Evolutionary conservation across 2,329 filamentous ascomycete genomes (phyloP), one percentile per base, ranked within the genome.

Genomic region (Microcyclospora tardicrescens): DNA sequence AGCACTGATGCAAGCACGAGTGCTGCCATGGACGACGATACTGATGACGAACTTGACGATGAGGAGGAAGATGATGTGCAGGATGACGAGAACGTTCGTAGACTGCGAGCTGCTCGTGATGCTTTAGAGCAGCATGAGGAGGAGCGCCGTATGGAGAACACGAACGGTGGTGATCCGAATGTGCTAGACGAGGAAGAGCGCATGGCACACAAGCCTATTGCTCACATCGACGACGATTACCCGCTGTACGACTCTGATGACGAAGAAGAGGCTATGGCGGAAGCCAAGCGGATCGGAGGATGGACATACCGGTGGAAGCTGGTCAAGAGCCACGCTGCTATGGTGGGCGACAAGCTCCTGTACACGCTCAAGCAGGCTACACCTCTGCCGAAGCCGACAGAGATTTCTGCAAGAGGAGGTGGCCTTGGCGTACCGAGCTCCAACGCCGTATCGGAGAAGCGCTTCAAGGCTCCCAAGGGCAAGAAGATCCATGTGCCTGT

Each of bases 401-500:
- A 61, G 16, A 64, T 69, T 11, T 63, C 62, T 2, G 52, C 53
- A 0, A 51, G 58, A 30, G 62, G 61, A 16, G 63, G 61, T 33
- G 47, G 53, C 8, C 54, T 69, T 41, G 66, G 66, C 10, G 58
- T 72, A 2, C 65, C 66, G 2, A 43, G 43, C 29, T 50, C 44
- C 55, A 53, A 55, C 48, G 43, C 48, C 36, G 42, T 66, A 53
- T 37, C 58, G 54, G 47, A 61, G 42, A 68, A 66, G 56, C 53
- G 63, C 10, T 69, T 86, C 65, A 79, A 77, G 57, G 82, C 83
- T 8, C 83, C 83, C 10, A 79, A 76, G 59, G 83, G 83, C 38
- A 89, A 87, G 75, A 64, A 84, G 60, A 96, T 98, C 42, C 89
- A 96, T 54, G 91, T 98, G 16, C 89, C 89, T 11, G 81, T 96